Percentiles rank a stretch among this genome's conserved stretches.
These are phyloP conservation scores for Parietichytrium sp. DNA, from an alignment of 108 stramenopile species.

Conservation along the genomic window DNA sequence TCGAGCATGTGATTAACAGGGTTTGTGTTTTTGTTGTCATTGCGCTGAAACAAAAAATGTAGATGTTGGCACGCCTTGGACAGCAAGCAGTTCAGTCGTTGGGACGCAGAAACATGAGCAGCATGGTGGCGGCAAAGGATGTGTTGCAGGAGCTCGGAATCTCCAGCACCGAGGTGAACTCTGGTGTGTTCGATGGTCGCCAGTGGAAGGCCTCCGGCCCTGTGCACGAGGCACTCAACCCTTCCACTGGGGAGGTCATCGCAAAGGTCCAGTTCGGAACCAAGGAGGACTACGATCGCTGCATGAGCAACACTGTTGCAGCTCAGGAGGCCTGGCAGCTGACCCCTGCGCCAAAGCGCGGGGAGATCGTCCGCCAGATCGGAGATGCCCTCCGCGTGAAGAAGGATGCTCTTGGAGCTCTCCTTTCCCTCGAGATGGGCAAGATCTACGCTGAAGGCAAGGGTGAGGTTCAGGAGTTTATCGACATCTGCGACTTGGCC, in stretches of 20 bases:
- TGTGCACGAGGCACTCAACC: slow-evolving; percentile 34
- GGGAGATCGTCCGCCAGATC: slow-evolving; percentile 57
- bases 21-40: too few relatives aligned
- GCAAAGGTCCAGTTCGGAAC: slow-evolving; percentile 43
- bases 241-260: slow-evolving; percentile 46
- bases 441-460: slow-evolving; percentile 54
- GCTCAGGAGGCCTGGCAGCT: slow-evolving; percentile 45
- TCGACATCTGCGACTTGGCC: slow-evolving; percentile 58
- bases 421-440: slow-evolving; percentile 54
- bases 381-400: slow-evolving; percentile 48
- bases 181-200: slow-evolving; percentile 20
- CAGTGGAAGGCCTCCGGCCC: slow-evolving; percentile 39
- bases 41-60: too few relatives aligned
- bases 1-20: too few relatives aligned
- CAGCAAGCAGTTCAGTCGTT: too few relatives aligned
- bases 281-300: slow-evolving; percentile 44
- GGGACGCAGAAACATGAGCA: too few relatives aligned
- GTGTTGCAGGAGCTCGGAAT: slow-evolving; percentile 15
- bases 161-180: slow-evolving; percentile 23
- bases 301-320: slow-evolving; percentile 27
- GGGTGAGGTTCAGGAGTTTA: slow-evolving; percentile 55
- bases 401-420: slow-evolving; percentile 44
- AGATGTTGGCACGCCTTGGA: too few relatives aligned
- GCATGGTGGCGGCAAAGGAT: too few relatives aligned
- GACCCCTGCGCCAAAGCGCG: slow-evolving; percentile 50